Percentiles rank a stretch among this genome's conserved stretches.
Evolutionary conservation across 768 basidiomycete species (phyloP).

Genomic region (Gloeophyllum trabeum): DNA sequence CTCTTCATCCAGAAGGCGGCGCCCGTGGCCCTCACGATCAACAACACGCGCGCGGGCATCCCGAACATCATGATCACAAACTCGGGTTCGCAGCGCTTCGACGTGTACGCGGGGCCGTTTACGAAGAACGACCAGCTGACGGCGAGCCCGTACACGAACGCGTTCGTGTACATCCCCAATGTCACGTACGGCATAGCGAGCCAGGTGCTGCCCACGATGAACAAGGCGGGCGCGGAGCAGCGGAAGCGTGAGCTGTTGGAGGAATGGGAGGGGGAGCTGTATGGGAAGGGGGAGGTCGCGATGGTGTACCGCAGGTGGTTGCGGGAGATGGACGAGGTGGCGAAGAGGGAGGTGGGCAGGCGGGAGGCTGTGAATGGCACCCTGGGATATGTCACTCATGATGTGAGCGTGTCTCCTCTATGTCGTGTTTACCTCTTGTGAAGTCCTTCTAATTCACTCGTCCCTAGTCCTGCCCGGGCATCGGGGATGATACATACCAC

Average conservation of each 20-base stretch:
- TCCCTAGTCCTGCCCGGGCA: slow-evolving; percentile 51
- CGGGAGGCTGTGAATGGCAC: slow-evolving; percentile 41
- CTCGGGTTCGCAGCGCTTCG: slow-evolving; percentile 54
- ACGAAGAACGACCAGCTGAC: slow-evolving; percentile 77
- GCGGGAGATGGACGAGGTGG: slow-evolving; percentile 35
- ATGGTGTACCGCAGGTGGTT: slow-evolving; percentile 44
- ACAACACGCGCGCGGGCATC: slow-evolving; percentile 48
- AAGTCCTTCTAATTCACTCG: too few relatives aligned
- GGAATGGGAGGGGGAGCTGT: slow-evolving; percentile 26
- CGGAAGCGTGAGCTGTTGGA: slow-evolving; percentile 24
- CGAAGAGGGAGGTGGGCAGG: slow-evolving; percentile 25
- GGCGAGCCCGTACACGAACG: slow-evolving; percentile 55
- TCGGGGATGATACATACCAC: slow-evolving; percentile 68
- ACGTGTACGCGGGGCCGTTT: slow-evolving; percentile 59
- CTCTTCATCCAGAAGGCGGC: slow-evolving; percentile 48
- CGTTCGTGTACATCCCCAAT: slow-evolving; percentile 50
- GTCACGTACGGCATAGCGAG: slow-evolving; percentile 40
- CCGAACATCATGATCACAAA: slow-evolving; percentile 58
- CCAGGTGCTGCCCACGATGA: slow-evolving; percentile 40
- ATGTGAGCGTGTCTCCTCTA: slow-evolving; percentile 29
- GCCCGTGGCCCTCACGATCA: slow-evolving; percentile 44
- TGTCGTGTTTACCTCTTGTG: too few relatives aligned
- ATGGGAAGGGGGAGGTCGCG: slow-evolving; percentile 39
- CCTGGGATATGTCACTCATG: slow-evolving; percentile 65
- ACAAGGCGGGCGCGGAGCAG: slow-evolving; percentile 28